Evolutionary conservation across 192 early-diverging fungal genomes (phyloP).

Genomic region (Backusella westeae): DNA sequence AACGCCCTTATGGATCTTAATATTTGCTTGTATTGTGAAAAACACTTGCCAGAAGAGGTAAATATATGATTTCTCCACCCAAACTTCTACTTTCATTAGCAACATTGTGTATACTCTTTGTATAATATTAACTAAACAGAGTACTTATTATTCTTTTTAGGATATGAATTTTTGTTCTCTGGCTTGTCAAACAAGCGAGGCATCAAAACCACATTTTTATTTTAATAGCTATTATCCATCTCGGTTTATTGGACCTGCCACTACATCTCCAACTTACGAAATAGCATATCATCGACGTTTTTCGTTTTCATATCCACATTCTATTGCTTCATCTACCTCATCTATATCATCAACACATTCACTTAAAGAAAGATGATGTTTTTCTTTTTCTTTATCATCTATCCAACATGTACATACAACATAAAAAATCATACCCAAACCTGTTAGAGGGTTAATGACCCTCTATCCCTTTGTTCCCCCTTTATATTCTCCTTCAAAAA

Average conservation of each 20-base stretch:
- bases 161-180: slow-evolving; percentile 3
- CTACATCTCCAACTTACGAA: not conserved
- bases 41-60: slow-evolving; percentile 9
- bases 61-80: not conserved
- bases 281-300: not conserved
- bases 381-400: not conserved
- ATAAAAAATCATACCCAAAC: not conserved
- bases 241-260: not conserved
- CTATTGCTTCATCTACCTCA: not conserved
- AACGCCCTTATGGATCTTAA: slow-evolving; percentile 7
- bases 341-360: slow-evolving; percentile 1
- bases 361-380: not conserved
- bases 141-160: not conserved
- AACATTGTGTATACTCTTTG: not conserved
- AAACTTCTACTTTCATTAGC: not conserved
- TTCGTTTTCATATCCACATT: not conserved
- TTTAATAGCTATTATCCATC: slow-evolving; percentile 3
- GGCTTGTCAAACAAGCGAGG: slow-evolving; percentile 2
- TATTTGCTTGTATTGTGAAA: slow-evolving; percentile 16
- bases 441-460: not conserved
- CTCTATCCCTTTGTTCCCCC: not conserved
- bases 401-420: not conserved
- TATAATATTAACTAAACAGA: not conserved
- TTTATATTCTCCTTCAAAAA: slow-evolving; percentile 1
- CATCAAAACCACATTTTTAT: slow-evolving; percentile 7